phyloP scores from a whole-genome alignment of 2,329 filamentous ascomycete species.

The Dothideomycetes sp. region DNA sequence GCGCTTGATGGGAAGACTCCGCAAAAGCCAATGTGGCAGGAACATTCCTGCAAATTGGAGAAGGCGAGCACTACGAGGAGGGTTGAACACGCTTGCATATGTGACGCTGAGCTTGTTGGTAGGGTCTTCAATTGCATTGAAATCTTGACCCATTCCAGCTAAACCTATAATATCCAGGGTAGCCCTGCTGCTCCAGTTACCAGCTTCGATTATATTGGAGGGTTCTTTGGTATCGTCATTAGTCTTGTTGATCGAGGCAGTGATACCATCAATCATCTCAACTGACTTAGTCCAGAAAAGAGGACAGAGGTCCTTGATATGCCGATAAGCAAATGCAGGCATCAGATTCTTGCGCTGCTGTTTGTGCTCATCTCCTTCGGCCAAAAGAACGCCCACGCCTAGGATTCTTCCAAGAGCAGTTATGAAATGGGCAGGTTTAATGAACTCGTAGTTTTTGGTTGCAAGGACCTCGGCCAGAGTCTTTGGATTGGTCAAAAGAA shows the following conservation, averaged over 20 bases:
- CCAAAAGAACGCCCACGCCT: slow-evolving; percentile 62
- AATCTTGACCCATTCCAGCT: slow-evolving; percentile 46
- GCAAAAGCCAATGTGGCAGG: slow-evolving; percentile 51
- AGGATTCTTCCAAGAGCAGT: slow-evolving; percentile 51
- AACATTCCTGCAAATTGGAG: slow-evolving; percentile 46
- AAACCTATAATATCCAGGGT: slow-evolving; percentile 49
- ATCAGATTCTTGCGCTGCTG: slow-evolving; percentile 38
- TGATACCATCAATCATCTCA: slow-evolving; percentile 26
- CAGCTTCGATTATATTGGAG: slow-evolving; percentile 30
- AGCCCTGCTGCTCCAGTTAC: slow-evolving; percentile 37
- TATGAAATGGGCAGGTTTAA: slow-evolving; percentile 36
- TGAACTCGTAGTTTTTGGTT: slow-evolving; percentile 39
- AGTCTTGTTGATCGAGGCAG: slow-evolving; percentile 20
- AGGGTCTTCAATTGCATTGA: slow-evolving; percentile 39
- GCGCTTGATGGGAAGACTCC: slow-evolving; percentile 54
- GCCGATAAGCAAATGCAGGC: slow-evolving; percentile 39
- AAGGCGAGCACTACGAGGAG: slow-evolving; percentile 38
- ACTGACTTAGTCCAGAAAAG: slow-evolving; percentile 38
- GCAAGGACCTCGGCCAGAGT: slow-evolving; percentile 39
- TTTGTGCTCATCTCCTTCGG: slow-evolving; percentile 87
- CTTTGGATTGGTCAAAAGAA: slow-evolving; percentile 35
- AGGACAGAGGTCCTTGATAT: slow-evolving; percentile 39
- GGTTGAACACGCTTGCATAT: slow-evolving; percentile 41
- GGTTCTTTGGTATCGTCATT: slow-evolving; percentile 15
- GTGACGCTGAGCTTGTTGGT: slow-evolving; percentile 41